Conservation (phyloP, 1,139 yeast genomes). For the Pneumocystis carinii region DNA sequence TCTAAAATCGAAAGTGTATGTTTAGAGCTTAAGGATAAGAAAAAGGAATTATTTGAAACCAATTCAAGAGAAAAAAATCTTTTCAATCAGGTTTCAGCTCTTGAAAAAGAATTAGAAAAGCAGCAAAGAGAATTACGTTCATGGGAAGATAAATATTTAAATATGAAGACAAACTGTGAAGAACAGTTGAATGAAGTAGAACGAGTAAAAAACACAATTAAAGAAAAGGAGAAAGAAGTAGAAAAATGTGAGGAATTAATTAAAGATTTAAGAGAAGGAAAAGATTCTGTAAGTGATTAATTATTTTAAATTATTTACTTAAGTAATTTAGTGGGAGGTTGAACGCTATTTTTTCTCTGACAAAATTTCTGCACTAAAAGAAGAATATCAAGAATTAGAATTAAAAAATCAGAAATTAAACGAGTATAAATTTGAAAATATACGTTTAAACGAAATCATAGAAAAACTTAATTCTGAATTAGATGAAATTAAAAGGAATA, state of each 20-base stretch:
- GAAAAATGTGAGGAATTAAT: not conserved
- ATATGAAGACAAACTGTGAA: not conserved
- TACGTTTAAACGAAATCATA: not conserved
- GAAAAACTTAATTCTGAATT: not conserved
- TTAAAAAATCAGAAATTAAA: not conserved
- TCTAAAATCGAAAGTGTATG: not conserved
- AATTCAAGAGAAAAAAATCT: not conserved
- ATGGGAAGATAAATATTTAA: not conserved
- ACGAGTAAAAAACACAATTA: not conserved
- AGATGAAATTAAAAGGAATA: not conserved
- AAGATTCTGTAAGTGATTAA: not conserved
- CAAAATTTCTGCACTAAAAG: not conserved
- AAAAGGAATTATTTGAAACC: not conserved
- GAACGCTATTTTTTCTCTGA: not conserved
- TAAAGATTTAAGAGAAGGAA: not conserved
- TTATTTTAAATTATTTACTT: not conserved
- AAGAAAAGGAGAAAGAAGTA: not conserved
- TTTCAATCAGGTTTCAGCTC: not conserved
- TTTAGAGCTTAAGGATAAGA: not conserved
- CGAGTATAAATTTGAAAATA: not conserved
- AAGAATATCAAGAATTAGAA: not conserved
- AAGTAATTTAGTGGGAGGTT: not conserved
- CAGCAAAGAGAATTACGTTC: not conserved
- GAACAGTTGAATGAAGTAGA: not conserved
- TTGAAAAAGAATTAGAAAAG: constrained; percentile 1